Conservation (phyloP, 192 early-diverging fungal species). For the Coemansia sp. region DNA sequence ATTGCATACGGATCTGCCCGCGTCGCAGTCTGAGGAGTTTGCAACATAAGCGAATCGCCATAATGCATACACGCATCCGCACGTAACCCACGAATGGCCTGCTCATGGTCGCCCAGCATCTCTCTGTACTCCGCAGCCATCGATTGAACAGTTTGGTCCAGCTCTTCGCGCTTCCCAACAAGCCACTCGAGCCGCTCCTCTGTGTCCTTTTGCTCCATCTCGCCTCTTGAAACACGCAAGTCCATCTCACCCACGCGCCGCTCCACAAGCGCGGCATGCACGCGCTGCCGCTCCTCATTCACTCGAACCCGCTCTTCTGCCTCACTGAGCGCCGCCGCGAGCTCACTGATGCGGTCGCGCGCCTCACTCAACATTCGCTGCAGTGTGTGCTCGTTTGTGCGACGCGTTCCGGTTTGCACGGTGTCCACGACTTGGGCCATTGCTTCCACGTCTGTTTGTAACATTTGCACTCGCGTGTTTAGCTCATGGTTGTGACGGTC, state of each 20-base stretch:
- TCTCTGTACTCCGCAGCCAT: conserved; percentile 26
- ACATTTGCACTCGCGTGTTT: conserved; percentile 5
- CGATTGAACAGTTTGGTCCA: conserved; percentile 7
- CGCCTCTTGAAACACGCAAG: no score
- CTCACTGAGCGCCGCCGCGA: no score
- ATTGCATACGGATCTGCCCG: neutral
- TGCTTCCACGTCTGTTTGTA: conserved; percentile 31
- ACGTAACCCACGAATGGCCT: conserved; percentile 16
- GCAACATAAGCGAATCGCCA: neutral
- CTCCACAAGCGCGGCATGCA: no score
- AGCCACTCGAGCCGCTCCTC: conserved; percentile 6
- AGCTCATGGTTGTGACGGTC: neutral
- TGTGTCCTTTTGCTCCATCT: no score
- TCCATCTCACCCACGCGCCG: no score
- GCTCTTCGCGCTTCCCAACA: neutral
- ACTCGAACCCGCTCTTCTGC: no score
- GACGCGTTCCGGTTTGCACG: neutral
- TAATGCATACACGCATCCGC: neutral
- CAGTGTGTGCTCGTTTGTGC: neutral
- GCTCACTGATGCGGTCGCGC: neutral
- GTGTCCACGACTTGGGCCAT: conserved; percentile 11
- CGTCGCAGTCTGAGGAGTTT: conserved; percentile 2
- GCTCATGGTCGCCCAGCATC: conserved; percentile 48
- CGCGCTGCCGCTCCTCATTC: no score
- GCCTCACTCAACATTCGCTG: conserved; percentile 13